phyloP scores from a whole-genome alignment of 2,329 filamentous ascomycete species.

The Diaporthe ilicicola region DNA sequence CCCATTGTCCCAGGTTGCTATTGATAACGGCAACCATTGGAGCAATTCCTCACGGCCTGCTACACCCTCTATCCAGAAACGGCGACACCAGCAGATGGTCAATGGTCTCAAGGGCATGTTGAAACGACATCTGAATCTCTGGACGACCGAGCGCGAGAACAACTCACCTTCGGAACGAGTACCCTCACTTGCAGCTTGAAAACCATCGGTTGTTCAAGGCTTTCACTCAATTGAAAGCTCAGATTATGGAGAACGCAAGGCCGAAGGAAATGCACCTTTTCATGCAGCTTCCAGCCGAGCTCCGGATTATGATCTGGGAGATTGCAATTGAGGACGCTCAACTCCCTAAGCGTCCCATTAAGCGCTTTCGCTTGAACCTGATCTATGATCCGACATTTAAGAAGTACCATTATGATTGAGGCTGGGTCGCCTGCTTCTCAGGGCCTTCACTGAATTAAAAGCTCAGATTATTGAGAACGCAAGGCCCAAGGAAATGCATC shows the following conservation, averaged over 20 bases:
- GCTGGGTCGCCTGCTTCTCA: slow-evolving; percentile 12
- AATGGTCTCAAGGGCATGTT: slow-evolving; percentile 67
- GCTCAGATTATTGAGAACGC: not conserved
- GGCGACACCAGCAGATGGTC: slow-evolving; percentile 69
- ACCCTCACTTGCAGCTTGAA: too few species aligned
- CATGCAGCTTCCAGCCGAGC: not conserved
- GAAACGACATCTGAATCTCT: slow-evolving; percentile 65
- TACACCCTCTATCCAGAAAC: slow-evolving; percentile 70
- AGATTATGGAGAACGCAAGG: not conserved
- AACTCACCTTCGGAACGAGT: too few species aligned
- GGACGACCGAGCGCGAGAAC: slow-evolving; percentile 57
- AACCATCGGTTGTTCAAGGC: too few species aligned
- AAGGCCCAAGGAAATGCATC: not conserved
- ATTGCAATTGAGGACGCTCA: not conserved
- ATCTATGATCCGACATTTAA: not conserved
- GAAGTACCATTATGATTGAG: too few species aligned
- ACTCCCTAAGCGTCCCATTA: not conserved
- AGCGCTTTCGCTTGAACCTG: not conserved
- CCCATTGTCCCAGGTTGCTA: too few species aligned
- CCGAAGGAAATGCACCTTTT: not conserved
- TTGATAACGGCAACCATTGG: too few species aligned
- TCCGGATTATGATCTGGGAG: not conserved
- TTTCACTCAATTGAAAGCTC: too few species aligned
- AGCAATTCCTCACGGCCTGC: slow-evolving; percentile 61
- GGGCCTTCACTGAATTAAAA: too few species aligned